A percentile compares a stretch with the other conserved stretches of the same genome.
Evolutionary conservation across 495 filamentous ascomycete species (phyloP).

Genomic region (Zalerion maritima): DNA sequence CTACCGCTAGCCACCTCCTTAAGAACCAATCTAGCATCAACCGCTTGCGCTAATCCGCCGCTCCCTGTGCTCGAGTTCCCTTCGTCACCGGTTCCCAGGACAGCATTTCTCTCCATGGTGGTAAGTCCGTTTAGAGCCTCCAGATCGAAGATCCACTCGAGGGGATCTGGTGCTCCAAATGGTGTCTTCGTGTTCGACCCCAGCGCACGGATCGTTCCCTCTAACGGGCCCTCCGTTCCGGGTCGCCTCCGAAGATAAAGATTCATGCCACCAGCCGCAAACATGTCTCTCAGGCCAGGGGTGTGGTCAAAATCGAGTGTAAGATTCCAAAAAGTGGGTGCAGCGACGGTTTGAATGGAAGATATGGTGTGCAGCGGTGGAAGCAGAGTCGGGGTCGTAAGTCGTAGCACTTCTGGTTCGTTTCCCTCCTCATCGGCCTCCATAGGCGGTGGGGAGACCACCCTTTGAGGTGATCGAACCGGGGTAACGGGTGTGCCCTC

Average conservation of each 20-base stretch:
- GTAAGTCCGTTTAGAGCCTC: constrained; percentile 49
- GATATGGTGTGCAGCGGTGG: constrained; percentile 60
- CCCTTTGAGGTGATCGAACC: too few species aligned
- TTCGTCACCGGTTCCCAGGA: constrained; percentile 42
- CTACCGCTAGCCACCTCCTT: constrained; percentile 45
- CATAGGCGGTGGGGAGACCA: too few species aligned
- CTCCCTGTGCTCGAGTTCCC: constrained; percentile 41
- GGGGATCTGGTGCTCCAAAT: constrained; percentile 17
- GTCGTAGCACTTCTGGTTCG: constrained; percentile 10
- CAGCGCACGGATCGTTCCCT: constrained; percentile 55
- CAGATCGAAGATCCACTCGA: constrained; percentile 70
- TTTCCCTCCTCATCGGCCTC: constrained; percentile 13
- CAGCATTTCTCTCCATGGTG: constrained; percentile 58
- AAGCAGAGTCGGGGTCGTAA: constrained; percentile 62
- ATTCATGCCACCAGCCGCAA: constrained; percentile 58
- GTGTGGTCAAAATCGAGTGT: constrained; percentile 62
- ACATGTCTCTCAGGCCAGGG: constrained; percentile 48
- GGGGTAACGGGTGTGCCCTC: background rate
- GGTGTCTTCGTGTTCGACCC: constrained; percentile 29
- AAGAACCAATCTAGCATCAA: constrained; percentile 65
- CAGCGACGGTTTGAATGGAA: constrained; percentile 45
- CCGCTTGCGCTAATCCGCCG: too few species aligned
- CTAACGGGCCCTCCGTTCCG: constrained; percentile 55
- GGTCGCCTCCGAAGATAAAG: constrained; percentile 71
- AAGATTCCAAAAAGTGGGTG: constrained; percentile 72